These are phyloP conservation scores for Diplotaxis tenuifolia DNA, from an alignment of 345 rosid genomes.

Conservation along the genomic window DNA sequence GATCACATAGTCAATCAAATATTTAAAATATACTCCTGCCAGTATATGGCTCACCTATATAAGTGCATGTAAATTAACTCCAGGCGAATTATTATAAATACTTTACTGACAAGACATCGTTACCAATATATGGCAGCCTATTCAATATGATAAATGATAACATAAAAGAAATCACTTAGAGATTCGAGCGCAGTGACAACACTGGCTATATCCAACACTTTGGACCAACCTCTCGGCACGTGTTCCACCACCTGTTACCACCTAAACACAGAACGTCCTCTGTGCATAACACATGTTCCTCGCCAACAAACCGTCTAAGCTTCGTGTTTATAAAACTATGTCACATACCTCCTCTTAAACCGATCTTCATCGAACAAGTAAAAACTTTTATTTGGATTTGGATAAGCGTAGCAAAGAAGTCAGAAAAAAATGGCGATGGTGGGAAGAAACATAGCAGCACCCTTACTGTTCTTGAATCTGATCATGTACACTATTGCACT, in stretches of 20 bases:
- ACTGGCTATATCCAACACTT: slow-evolving; percentile 12
- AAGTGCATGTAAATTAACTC: neutral
- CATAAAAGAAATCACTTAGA: slow-evolving; percentile 15
- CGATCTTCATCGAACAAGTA: slow-evolving; percentile 13
- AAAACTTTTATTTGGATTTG: neutral
- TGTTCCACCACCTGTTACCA: slow-evolving; percentile 54
- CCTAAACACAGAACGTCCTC: slow-evolving; percentile 20
- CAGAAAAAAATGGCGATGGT: slow-evolving; percentile 48
- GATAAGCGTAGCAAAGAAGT: neutral
- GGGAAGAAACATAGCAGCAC: slow-evolving; percentile 85
- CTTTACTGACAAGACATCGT: neutral
- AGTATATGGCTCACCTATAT: neutral
- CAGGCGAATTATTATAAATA: slow-evolving; percentile 13
- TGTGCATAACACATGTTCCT: slow-evolving; percentile 30
- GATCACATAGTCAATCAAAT: neutral
- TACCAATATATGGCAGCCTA: neutral
- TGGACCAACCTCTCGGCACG: slow-evolving; percentile 31
- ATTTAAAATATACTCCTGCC: no score
- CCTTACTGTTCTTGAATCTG: slow-evolving; percentile 83
- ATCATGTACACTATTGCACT: slow-evolving; percentile 67
- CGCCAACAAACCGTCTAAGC: neutral
- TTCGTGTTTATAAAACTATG: slow-evolving; percentile 23
- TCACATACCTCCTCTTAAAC: neutral
- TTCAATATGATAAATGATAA: slow-evolving; percentile 29
- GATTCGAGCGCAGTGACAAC: slow-evolving; percentile 32